Conservation (phyloP, 2,329 filamentous ascomycete species). For the Penicillium verrucosum region DNA sequence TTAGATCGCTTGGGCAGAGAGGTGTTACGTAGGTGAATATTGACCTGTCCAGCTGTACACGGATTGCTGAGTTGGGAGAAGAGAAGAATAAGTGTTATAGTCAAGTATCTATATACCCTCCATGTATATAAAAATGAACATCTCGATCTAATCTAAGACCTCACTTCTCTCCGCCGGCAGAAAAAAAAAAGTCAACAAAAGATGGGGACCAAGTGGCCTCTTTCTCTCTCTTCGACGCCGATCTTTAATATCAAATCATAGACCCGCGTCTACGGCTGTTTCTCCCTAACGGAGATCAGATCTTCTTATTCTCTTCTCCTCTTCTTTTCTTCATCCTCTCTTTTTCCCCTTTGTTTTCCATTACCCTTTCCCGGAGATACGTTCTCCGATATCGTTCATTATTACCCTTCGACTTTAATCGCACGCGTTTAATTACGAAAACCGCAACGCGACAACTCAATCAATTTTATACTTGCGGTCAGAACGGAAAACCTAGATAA, state of each 20-base stretch:
- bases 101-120: background rate
- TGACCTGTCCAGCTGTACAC: conserved; percentile 8
- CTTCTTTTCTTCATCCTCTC: background rate
- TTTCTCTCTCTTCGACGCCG: background rate
- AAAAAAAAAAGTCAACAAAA: conserved; percentile 7
- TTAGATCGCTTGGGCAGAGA: background rate
- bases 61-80: background rate
- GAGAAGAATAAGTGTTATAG: background rate
- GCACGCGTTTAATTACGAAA: background rate
- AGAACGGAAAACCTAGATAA: background rate
- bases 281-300: background rate
- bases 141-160: background rate
- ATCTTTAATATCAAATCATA: conserved; percentile 3
- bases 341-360: background rate
- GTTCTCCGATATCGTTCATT: background rate
- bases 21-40: background rate
- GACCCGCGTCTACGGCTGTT: background rate
- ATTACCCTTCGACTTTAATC: background rate
- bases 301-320: background rate
- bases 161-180: conserved; percentile 9
- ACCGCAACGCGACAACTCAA: background rate
- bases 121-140: background rate
- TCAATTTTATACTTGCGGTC: conserved; percentile 1
- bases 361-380: background rate
- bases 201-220: conserved; percentile 10